Conservation (phyloP, 1,139 yeast genomes). For the Pichia sp. region DNA sequence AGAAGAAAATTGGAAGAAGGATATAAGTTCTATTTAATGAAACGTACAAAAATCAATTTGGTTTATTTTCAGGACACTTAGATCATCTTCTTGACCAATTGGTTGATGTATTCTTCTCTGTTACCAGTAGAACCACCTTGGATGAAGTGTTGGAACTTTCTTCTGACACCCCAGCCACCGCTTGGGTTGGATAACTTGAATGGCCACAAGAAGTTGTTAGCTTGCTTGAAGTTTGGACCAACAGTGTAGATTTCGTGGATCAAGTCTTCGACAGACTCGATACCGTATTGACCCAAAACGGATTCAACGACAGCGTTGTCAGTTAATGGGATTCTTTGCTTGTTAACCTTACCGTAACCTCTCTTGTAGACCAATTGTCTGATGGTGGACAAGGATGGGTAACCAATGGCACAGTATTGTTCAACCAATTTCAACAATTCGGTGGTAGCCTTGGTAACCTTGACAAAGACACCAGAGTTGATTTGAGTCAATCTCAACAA, state of each 20-base stretch:
- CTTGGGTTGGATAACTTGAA: constrained; percentile 98
- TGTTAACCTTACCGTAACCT: constrained; percentile 99
- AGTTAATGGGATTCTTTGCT: constrained; percentile 93
- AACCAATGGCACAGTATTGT: constrained; percentile 99
- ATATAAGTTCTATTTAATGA: neutral
- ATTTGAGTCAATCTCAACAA: constrained; percentile 96
- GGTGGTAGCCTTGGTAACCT: constrained; percentile 96
- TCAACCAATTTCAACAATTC: constrained; percentile 97
- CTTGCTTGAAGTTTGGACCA: constrained; percentile 99
- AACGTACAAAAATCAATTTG: constrained; percentile 7
- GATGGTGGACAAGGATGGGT: constrained; percentile 94
- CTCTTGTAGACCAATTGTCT: constrained; percentile 99
- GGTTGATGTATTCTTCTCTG: constrained; percentile 98
- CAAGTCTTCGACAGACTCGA: constrained; percentile 93
- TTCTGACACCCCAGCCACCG: constrained; percentile 99
- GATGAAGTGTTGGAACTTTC: constrained; percentile 99
- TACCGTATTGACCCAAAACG: constrained; percentile 92
- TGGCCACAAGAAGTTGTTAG: constrained; percentile 99
- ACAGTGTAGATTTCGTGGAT: constrained; percentile 98
- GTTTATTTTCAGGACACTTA: constrained; percentile 37
- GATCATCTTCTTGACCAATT: constrained; percentile 96
- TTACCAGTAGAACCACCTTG: constrained; percentile 99
- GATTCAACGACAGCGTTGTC: constrained; percentile 96
- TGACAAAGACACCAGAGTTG: constrained; percentile 97
- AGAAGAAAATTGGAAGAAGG: neutral